Conservation (phyloP, 495 filamentous ascomycete genomes). For the Podospora conica region DNA sequence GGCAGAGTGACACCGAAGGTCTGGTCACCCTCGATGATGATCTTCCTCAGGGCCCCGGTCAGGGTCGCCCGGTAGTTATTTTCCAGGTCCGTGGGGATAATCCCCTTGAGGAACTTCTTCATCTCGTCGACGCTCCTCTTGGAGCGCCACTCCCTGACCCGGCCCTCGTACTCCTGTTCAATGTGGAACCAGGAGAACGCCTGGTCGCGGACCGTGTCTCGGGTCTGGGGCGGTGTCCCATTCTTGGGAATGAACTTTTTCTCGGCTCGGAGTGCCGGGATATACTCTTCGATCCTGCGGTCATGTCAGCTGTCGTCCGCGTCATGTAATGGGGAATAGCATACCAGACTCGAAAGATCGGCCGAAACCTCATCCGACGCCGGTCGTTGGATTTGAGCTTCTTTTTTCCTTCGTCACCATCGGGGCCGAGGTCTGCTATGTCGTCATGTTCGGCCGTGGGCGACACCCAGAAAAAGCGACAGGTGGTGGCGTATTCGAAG, state of each 20-base stretch:
- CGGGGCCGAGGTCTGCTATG: conserved; percentile 7
- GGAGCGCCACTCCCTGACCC: conserved; percentile 24
- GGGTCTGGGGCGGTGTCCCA: conserved; percentile 7
- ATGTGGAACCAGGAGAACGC: conserved; percentile 32
- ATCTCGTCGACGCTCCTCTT: conserved; percentile 23
- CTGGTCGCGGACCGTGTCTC: conserved; percentile 28
- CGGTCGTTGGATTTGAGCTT: conserved; percentile 49
- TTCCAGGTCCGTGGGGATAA: conserved; percentile 20
- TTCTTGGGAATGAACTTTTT: conserved; percentile 18
- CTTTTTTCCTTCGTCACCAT: conserved; percentile 27
- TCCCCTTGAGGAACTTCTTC: conserved; percentile 31
- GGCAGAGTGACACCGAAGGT: conserved; percentile 25
- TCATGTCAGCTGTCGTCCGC: not conserved
- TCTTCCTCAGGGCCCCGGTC: conserved; percentile 30
- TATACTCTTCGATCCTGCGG: conserved; percentile 45
- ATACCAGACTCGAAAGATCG: conserved; percentile 39
- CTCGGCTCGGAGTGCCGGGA: conserved; percentile 36
- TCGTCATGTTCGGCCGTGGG: conserved; percentile 13
- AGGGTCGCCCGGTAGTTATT: conserved; percentile 17
- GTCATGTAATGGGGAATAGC: not conserved
- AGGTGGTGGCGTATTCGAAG: conserved; percentile 48
- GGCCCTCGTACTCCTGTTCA: conserved; percentile 19
- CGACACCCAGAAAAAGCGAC: conserved; percentile 48
- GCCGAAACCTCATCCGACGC: conserved; percentile 39
- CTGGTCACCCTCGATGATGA: conserved; percentile 31